Evolutionary conservation across 352 stramenopile species (phyloP), one percentile per base, ranked within the genome.

Genomic region (Phytophthora kernoviae): DNA sequence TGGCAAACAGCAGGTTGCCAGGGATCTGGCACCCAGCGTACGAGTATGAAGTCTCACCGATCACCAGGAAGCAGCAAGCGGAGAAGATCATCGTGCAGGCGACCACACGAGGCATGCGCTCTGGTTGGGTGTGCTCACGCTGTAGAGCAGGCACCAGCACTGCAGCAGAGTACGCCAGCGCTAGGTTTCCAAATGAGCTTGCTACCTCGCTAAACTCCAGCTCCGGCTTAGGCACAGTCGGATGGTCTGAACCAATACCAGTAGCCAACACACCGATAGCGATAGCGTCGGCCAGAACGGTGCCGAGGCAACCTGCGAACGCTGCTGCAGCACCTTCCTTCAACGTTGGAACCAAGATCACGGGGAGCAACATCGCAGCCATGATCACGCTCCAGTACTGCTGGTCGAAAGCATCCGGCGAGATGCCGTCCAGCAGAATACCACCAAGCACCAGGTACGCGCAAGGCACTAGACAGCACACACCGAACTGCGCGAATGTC

Each of bases 391-490:
- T 84, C 73, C 75, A 84, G 43, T 67, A 60, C 24, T 71, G 59
- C n/a, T 53, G 51, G 46, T 58, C 44, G 22, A 80, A 77, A 10
- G 69, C 59, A 27, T 58, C 73, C 2, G 75, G 75, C 2, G 77
- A 76, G 44, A 84, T 72, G 21, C 61, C 57, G 36, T 79, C 58
- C 1, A 79, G 59, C 32, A 82, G 36, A 17, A 65, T 81, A 11
- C 73, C 73, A 17, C 73, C 73, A 14, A 81, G 74, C 59, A 83
- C 74, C 27, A 83, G 70, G 63, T 81, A 83, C 34, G 68, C 68
- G 47, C 70, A 80, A 5, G 74, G 70, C 27, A 77, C 66, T 12
- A 81, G 60, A 53, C 73, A 62, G 52, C 74, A 83, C 17, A 76
- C 65, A 12, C 67, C 67, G 26, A 83, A 68, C 56, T 77, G 75